Evolutionary conservation across 495 filamentous ascomycete genomes (phyloP).

Genomic region (Hypoxylon subgilvum): DNA sequence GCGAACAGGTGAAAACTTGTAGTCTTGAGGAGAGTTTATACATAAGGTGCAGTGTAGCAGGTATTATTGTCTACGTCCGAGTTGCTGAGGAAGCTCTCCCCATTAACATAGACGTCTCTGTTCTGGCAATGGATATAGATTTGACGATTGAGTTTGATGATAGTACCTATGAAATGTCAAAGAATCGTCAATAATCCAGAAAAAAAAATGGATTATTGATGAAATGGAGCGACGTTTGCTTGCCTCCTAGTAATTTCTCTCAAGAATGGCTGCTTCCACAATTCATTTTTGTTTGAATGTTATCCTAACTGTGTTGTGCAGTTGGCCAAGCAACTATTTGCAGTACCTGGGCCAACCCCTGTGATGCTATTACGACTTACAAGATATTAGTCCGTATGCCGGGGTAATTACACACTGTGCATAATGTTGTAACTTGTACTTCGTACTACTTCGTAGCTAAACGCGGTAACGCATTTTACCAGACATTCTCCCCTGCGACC

Average conservation of each 20-base stretch:
- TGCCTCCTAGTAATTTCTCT: slow-evolving; percentile 5
- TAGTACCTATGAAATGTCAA: slow-evolving; percentile 1
- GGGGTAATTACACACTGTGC: not conserved
- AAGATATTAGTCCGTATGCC: slow-evolving; percentile 17
- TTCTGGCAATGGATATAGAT: not conserved
- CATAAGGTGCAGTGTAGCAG: slow-evolving; percentile 22
- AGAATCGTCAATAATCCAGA: not conserved
- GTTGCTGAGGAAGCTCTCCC: slow-evolving; percentile 18
- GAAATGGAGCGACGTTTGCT: slow-evolving; percentile 10
- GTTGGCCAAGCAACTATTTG: slow-evolving; percentile 32
- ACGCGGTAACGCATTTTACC: slow-evolving; percentile 9
- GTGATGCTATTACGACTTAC: no score
- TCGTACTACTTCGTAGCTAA: not conserved
- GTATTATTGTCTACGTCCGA: slow-evolving; percentile 19
- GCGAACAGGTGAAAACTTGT: not conserved
- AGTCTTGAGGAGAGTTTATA: not conserved
- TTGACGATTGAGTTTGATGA: no score
- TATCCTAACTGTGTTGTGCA: slow-evolving; percentile 29
- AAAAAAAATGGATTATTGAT: slow-evolving; percentile 8
- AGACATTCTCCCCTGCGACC: not conserved
- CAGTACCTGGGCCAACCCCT: not conserved
- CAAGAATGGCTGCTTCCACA: no score
- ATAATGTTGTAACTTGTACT: not conserved
- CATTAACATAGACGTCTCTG: slow-evolving; percentile 11
- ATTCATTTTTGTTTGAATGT: slow-evolving; percentile 18